Base-by-base conservation (phyloP, 2,329 filamentous ascomycete genomes). In the Fusarium dimerum region DNA sequence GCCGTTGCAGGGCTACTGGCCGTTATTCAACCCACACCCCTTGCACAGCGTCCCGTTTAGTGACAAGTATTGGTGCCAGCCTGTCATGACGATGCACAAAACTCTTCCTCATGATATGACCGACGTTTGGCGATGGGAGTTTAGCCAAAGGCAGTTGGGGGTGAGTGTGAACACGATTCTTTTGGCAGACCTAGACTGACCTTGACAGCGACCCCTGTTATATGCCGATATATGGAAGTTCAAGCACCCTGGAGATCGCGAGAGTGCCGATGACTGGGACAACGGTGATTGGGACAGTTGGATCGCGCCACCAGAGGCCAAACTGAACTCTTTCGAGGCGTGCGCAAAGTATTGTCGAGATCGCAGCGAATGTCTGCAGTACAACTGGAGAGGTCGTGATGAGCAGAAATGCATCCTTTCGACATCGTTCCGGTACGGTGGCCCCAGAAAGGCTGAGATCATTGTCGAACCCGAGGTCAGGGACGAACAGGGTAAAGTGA, bases 1-100 rank as follows among this genome's bases (percentile, higher is more conserved):
- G 10, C 60, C 68, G 5, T 48, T 82, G 52, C 75, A 73, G 16
- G 78, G 78, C 6, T 70, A 78, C 48, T 81, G 74, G 70, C 78
- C 78, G 3, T 68, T 78, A 65, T 80, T 80, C 68, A 75, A 73
- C 55, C 68, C 71, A n/a, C 78, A 83, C 55, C 70, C 80, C 38
- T 62, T 80, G 20, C 77, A 82, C 45, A 71, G 73, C 3, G 73
- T 80, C 26, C 77, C 78, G 0, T 80, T 76, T 45, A 71, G 72
- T 34, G 68, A 75, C 16, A 55, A 56, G n/a, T 71, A 79, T 52
- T 80, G 78, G 78, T 81, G 78, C 39, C 77, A 80, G 56, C 78
- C 78, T 2, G 73, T 75, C 2, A 60, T 80, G 50, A 79, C 74
- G 42, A 66, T 80, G 66, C 78, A 80, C 59, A 80, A 79, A 63